Base-by-base conservation (phyloP, 2,329 filamentous ascomycete species). In the Westerdykella sp. region DNA sequence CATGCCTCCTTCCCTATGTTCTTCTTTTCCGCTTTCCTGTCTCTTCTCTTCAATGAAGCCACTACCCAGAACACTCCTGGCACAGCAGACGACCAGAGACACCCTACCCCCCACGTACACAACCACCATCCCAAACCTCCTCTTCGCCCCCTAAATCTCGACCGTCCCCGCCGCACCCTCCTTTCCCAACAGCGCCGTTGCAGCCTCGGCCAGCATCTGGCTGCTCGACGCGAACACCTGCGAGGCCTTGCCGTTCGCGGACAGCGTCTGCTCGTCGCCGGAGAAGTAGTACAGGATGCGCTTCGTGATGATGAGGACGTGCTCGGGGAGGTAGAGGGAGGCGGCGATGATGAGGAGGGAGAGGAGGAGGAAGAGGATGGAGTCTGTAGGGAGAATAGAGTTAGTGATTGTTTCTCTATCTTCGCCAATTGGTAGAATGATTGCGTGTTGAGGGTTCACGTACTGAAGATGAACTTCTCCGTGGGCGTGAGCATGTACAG, bases 391-490 rank as follows among this genome's bases (percentile, higher is more conserved):
- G 1, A 23, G 1, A 1, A 11, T 18, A 21, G 32, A 12, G 37
- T 54, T 47, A 56, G 48, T 43, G 12, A 41, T 25, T 14, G 30
- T 35, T 2, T 22, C 43, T 38, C n/a, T 16, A 37, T 10, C 11
- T 6, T n/a, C 12, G 21, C n/a, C 13, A 7, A 22, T 22, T 18
- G 16, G 6, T 5, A 15, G 36, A 38, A 38, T 40, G 31, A 30
- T 16, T 15, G 35, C 42, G 32, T 37, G 25, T 25, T 43, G 43
- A 34, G 16, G 25, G 14, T 34, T 4, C 25, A 71, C 88, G 45
- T 78, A 97, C 93, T 97, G 72, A 97, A 95, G 59, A 95, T 84
- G 70, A 95, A 91, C 69, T 95, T 95, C 75, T 98, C 93, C 41
- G 85, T 89, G 1, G 89, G 85, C 31, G 90, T 96, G 58, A 96